Base-by-base conservation (phyloP, 306 rosid species). In the Alnus glutinosa region DNA sequence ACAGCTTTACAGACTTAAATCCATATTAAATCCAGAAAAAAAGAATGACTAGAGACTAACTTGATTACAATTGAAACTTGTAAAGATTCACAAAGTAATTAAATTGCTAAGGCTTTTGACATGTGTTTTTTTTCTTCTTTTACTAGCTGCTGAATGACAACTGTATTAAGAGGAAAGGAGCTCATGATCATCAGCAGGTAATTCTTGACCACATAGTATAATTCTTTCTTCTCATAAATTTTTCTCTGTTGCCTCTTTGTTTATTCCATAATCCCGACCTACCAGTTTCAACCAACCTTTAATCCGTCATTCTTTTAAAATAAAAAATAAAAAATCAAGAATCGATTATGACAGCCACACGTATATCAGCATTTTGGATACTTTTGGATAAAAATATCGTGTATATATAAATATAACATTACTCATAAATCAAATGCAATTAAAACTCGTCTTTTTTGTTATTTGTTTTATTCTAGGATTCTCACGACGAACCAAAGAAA, bases 151-250 rank as follows among this genome's bases (percentile, higher is more conserved):
- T 92, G 86, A 84, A 92, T 84, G 94, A 95, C 54, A 90, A 89
- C 83, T 74, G 90, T 88, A 85, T 92, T 88, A 94, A 94, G 84
- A 87, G 91, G 86, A 92, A 91, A 76, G 92, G 91, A 68, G 70
- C 77, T 75, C 73, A 79, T 71, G 83, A 85, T 68, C 89, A 36
- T 36, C 46, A 82, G 91, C 89, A 82, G 90, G 92, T 92, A 82
- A 58, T 34, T 61, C 50, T 77, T 15, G 75, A 47, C 68, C 15
- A 44, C 11, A 30, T 5, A 30, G 51, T 4, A 49, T 54, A 14
- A 34, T 34, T 32, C 11, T 51, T 57, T 30, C 50, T 73, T 54
- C 2, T 34, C 37, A 1, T 34, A 34, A 34, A 34, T 34, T 0
- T 63, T 14, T 34, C 4, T 6, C 15, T 13, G 16, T 23, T 23